Evolutionary conservation across 2,329 filamentous ascomycete genomes (phyloP).

Genomic region (Aspergillus floridensis): DNA sequence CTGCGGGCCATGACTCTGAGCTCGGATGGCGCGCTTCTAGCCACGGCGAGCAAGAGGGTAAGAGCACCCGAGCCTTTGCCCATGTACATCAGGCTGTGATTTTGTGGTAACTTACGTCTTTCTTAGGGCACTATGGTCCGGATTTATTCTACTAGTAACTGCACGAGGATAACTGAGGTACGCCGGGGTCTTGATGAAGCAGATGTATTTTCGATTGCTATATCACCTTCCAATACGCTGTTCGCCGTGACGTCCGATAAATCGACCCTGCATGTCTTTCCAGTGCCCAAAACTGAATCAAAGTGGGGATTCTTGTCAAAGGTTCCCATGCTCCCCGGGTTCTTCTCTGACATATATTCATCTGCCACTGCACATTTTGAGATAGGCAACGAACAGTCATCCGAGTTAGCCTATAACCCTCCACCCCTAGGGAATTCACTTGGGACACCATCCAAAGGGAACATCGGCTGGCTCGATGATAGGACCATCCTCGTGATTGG

Average conservation of each 20-base stretch:
- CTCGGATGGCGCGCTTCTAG: constrained; percentile 73
- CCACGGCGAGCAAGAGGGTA: constrained; percentile 82
- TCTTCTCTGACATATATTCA: constrained; percentile 88
- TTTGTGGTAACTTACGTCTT: constrained; percentile 10
- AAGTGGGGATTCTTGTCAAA: constrained; percentile 86
- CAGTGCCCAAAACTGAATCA: constrained; percentile 55
- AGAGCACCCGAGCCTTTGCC: constrained; percentile 7
- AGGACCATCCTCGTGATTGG: constrained; percentile 72
- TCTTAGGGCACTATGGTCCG: constrained; percentile 77
- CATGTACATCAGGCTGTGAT: background rate
- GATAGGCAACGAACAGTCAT: constrained; percentile 68
- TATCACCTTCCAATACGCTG: constrained; percentile 76
- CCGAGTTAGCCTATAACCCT: constrained; percentile 37
- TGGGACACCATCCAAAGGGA: constrained; percentile 69
- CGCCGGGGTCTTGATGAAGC: constrained; percentile 86
- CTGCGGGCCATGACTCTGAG: constrained; percentile 78
- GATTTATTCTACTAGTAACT: constrained; percentile 76
- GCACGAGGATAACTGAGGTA: constrained; percentile 77
- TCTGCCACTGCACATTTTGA: constrained; percentile 79
- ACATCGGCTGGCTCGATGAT: constrained; percentile 81
- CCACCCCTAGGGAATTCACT: constrained; percentile 54
- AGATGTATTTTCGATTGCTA: constrained; percentile 80
- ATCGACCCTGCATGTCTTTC: constrained; percentile 90
- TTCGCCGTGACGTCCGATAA: constrained; percentile 96
- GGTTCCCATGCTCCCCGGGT: constrained; percentile 77